Evolutionary conservation across 2,329 filamentous ascomycete genomes (phyloP).

Genomic region (Neodidymelliopsis sp.): DNA sequence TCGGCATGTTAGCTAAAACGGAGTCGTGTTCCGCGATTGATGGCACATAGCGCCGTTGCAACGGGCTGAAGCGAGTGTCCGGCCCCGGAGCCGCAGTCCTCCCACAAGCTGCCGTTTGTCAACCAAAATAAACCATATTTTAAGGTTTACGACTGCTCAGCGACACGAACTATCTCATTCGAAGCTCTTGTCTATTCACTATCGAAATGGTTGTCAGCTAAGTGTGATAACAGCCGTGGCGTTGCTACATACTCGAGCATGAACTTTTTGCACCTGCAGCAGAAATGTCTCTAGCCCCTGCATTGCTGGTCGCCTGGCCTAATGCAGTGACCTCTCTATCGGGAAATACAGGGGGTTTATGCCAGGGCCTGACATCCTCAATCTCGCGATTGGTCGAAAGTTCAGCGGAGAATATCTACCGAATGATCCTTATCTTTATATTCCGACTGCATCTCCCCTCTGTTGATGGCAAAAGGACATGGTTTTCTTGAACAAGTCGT

Average conservation of each 20-base stretch:
- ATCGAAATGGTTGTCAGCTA: no score
- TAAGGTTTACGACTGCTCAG: background rate
- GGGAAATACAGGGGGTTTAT: slow-evolving; percentile 5
- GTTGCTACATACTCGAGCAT: background rate
- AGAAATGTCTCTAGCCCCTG: background rate
- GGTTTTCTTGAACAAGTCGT: no score
- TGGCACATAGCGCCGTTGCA: background rate
- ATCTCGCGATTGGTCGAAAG: background rate
- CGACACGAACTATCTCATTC: no score
- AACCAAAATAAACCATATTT: slow-evolving; percentile 1
- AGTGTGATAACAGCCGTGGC: no score
- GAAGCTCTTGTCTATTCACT: no score
- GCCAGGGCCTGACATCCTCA: background rate
- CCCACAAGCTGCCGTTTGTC: slow-evolving; percentile 7
- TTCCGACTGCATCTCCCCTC: no score
- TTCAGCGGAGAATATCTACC: no score
- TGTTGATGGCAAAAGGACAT: no score
- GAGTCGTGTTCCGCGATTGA: slow-evolving; percentile 8
- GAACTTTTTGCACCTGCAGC: background rate
- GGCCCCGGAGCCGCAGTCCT: background rate
- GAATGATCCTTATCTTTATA: no score
- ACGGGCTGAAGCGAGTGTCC: slow-evolving; percentile 18
- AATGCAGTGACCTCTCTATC: slow-evolving; percentile 3
- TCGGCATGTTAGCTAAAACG: slow-evolving; percentile 12
- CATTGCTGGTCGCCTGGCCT: slow-evolving; percentile 3